These are phyloP conservation scores for Claviceps digitariae DNA, from an alignment of 2,329 filamentous ascomycete species.

Conservation along the genomic window DNA sequence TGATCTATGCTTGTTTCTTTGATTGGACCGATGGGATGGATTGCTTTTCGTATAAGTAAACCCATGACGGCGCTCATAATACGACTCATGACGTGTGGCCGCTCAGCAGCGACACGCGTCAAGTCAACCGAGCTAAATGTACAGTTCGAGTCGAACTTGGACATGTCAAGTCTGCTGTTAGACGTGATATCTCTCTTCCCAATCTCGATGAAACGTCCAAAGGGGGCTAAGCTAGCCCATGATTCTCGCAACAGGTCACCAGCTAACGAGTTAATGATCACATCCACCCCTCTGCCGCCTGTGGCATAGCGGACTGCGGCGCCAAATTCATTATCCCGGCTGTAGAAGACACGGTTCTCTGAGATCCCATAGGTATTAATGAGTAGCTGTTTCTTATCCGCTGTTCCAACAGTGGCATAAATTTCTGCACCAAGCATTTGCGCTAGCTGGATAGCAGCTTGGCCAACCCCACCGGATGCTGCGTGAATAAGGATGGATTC, in stretches of 20 bases:
- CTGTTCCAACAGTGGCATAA: constrained; percentile 17
- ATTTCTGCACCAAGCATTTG: constrained; percentile 13
- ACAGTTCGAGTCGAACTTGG: constrained; percentile 31
- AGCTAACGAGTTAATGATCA: constrained; percentile 40
- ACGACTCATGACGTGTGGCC: constrained; percentile 17
- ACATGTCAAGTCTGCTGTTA: constrained; percentile 32
- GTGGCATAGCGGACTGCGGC: constrained; percentile 12
- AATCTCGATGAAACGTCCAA: constrained; percentile 33
- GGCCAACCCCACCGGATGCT: constrained; percentile 17
- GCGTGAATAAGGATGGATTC: constrained; percentile 19
- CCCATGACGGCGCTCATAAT: constrained; percentile 24
- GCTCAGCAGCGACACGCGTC: constrained; percentile 26
- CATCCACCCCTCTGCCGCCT: constrained; percentile 48
- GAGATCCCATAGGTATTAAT: constrained; percentile 22
- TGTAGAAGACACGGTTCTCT: constrained; percentile 17
- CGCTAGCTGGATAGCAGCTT: constrained; percentile 15
- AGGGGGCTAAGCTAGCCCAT: constrained; percentile 28
- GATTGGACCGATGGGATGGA: constrained; percentile 23
- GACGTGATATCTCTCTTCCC: constrained; percentile 23
- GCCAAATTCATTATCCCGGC: constrained; percentile 12
- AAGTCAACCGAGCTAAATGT: constrained; percentile 34
- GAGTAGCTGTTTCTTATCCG: constrained; percentile 16
- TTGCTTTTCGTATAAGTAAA: constrained; percentile 19
- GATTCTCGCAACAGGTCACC: constrained; percentile 21
- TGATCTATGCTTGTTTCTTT: constrained; percentile 23